These are phyloP conservation scores for Millerozyma miso DNA, from an alignment of 805 yeast species.

Conservation along the genomic window DNA sequence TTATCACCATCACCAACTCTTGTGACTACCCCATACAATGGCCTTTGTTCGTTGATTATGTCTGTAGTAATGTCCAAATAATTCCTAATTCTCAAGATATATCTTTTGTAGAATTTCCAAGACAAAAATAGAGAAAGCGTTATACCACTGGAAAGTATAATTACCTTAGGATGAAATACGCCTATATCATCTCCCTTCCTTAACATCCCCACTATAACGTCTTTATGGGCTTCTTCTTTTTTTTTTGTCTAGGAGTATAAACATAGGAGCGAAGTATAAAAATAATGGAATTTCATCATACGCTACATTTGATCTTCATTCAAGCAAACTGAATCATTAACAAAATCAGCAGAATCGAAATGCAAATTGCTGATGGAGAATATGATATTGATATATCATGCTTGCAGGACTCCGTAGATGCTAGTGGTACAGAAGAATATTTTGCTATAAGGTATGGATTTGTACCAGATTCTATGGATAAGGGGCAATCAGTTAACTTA, in stretches of 20 bases:
- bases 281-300: too few relatives aligned
- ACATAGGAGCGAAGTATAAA: too few relatives aligned
- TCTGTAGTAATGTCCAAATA: conserved; percentile 37
- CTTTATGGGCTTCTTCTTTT: not conserved
- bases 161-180: conserved; percentile 35
- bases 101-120: conserved; percentile 28
- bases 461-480: conserved; percentile 39
- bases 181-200: conserved; percentile 12
- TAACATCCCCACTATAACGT: conserved; percentile 1
- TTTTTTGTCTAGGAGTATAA: too few relatives aligned
- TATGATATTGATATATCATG: conserved; percentile 36
- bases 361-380: conserved; percentile 34
- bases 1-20: conserved; percentile 96
- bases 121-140: conserved; percentile 25
- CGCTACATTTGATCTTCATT: too few relatives aligned
- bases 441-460: conserved; percentile 38
- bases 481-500: conserved; percentile 25
- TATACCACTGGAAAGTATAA: conserved; percentile 33
- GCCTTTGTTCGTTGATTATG: conserved; percentile 24
- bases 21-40: conserved; percentile 65
- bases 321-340: too few relatives aligned
- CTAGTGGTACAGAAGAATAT: not conserved
- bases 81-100: conserved; percentile 28
- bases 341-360: too few relatives aligned
- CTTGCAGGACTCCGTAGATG: conserved; percentile 9